These are phyloP conservation scores for Astrocystis sublimbata DNA, from an alignment of 495 filamentous ascomycete species.

Conservation along the genomic window DNA sequence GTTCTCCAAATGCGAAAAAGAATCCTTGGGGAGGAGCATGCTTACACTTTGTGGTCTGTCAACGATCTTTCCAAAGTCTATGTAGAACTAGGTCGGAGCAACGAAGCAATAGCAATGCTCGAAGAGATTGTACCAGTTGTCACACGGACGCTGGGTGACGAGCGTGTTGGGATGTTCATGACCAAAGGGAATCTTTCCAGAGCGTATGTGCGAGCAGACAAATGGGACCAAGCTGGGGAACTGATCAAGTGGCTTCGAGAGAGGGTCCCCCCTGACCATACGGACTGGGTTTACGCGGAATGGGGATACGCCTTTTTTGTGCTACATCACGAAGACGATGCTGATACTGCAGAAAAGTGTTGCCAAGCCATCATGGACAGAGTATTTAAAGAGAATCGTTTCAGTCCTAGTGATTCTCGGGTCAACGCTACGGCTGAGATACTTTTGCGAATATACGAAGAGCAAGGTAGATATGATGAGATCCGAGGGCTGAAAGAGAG, in stretches of 20 bases:
- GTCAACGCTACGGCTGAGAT: slow-evolving; percentile 25
- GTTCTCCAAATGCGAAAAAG: slow-evolving; percentile 27
- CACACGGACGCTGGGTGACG: slow-evolving; percentile 28
- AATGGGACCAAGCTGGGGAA: slow-evolving; percentile 26
- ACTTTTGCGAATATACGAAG: slow-evolving; percentile 25
- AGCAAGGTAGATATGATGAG: slow-evolving; percentile 18
- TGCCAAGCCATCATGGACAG: slow-evolving; percentile 9
- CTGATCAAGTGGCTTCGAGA: slow-evolving; percentile 20
- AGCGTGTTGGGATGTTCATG: slow-evolving; percentile 35
- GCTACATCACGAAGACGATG: slow-evolving; percentile 10
- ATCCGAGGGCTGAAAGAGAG: slow-evolving; percentile 15
- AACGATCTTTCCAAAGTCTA: slow-evolving; percentile 40
- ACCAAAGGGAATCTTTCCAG: slow-evolving; percentile 33
- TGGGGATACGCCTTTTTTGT: slow-evolving; percentile 16
- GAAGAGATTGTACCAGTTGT: slow-evolving; percentile 30
- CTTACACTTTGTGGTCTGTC: slow-evolving; percentile 38
- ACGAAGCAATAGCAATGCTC: slow-evolving; percentile 32
- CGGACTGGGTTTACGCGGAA: slow-evolving; percentile 10
- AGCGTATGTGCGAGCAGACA: slow-evolving; percentile 28
- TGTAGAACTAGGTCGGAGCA: slow-evolving; percentile 24
- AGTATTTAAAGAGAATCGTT: slow-evolving; percentile 14
- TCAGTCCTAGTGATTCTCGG: slow-evolving; percentile 24
- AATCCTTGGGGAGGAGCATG: slow-evolving; percentile 36
- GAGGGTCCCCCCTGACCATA: slow-evolving; percentile 8
- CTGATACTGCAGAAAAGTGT: slow-evolving; percentile 11